Evolutionary conservation across 106 monocot species (phyloP).

Genomic region (Platanthera guangdongensis): DNA sequence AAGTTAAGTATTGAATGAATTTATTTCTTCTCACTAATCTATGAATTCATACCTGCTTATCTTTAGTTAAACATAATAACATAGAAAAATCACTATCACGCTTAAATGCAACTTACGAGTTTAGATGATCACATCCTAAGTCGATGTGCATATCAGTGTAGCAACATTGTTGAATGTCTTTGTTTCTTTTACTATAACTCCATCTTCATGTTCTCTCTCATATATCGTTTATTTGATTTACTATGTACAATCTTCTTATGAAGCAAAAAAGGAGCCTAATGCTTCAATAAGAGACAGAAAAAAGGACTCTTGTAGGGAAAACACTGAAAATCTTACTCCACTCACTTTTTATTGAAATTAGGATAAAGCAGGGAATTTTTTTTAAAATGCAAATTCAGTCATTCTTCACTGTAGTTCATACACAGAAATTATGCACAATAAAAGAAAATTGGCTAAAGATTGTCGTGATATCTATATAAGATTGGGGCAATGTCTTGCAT

Average conservation of each 20-base stretch:
- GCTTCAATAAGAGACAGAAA: not conserved
- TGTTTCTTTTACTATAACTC: no score
- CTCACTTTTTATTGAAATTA: no score
- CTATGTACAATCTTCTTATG: not conserved
- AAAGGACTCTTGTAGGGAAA: not conserved
- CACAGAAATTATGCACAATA: no score
- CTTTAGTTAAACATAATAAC: not conserved
- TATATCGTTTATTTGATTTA: not conserved
- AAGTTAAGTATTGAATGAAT: constrained; percentile 36
- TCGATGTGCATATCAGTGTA: not conserved
- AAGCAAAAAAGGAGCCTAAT: not conserved
- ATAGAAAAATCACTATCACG: not conserved
- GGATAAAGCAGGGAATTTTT: no score
- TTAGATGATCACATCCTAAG: not conserved
- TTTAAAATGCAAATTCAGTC: no score
- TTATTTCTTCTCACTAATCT: not conserved
- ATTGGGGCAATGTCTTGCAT: no score
- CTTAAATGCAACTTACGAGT: not conserved
- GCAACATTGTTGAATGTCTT: no score
- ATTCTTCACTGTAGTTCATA: no score
- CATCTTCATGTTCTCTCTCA: not conserved
- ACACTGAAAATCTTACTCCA: not conserved
- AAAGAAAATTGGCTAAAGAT: no score
- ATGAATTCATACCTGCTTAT: not conserved
- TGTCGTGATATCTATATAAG: no score